A percentile compares a stretch with the other conserved stretches of the same genome.
Conservation (phyloP, 768 basidiomycete genomes). For the Collybiopsis luxurians region DNA sequence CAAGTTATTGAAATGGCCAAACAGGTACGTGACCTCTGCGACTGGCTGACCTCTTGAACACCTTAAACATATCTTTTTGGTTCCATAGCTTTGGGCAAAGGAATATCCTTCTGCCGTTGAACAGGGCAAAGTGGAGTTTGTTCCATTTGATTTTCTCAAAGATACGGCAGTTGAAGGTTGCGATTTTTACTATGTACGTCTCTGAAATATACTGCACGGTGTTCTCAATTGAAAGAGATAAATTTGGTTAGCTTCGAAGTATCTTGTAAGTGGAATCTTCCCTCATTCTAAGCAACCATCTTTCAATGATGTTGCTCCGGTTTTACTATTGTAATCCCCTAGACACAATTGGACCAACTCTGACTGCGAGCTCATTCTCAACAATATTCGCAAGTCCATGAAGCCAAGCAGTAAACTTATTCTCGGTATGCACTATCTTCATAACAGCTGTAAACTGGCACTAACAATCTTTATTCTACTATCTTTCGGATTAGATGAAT, state of each 20-base stretch:
- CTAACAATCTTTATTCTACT: too few relatives aligned
- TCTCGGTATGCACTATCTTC: slow-evolving; percentile 27
- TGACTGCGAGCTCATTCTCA: slow-evolving; percentile 32
- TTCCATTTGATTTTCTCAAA: slow-evolving; percentile 35
- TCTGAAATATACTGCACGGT: not conserved
- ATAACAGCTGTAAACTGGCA: not conserved
- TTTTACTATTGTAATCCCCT: not conserved
- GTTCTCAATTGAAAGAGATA: too few relatives aligned
- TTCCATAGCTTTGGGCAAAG: slow-evolving; percentile 26
- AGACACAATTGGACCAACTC: slow-evolving; percentile 44
- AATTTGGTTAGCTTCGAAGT: not conserved
- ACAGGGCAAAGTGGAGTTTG: slow-evolving; percentile 34
- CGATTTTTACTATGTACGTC: slow-evolving; percentile 40
- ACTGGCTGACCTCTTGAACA: not conserved
- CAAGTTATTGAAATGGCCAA: slow-evolving; percentile 27
- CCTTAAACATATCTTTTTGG: not conserved
- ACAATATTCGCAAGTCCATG: slow-evolving; percentile 33
- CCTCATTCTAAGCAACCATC: not conserved
- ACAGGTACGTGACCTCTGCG: slow-evolving; percentile 2
- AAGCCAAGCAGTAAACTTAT: slow-evolving; percentile 29
- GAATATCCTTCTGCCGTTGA: slow-evolving; percentile 32
- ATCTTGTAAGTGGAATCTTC: not conserved
- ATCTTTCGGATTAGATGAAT: slow-evolving; percentile 29
- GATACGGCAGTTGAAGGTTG: slow-evolving; percentile 33
- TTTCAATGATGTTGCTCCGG: not conserved